These are phyloP conservation scores for Mycosphaerella sp. DNA, from an alignment of 2,329 filamentous ascomycete genomes.

Conservation along the genomic window DNA sequence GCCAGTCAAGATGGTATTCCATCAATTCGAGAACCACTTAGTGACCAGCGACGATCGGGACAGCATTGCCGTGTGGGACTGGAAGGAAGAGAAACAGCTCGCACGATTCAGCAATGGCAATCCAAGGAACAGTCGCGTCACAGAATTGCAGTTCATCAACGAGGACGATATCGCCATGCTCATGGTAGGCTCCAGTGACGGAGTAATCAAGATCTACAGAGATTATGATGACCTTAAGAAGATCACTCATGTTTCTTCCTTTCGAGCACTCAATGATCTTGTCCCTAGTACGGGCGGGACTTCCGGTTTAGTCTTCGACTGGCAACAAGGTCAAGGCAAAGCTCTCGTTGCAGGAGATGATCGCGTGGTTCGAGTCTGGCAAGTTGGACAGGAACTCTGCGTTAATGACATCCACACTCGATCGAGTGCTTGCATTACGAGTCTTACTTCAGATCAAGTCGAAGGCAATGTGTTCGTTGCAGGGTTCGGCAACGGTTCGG, in stretches of 20 bases:
- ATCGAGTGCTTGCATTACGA: conserved; percentile 92
- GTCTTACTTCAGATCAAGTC: conserved; percentile 93
- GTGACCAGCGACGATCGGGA: conserved; percentile 91
- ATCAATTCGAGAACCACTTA: conserved; percentile 95
- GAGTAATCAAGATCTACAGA: conserved; percentile 86
- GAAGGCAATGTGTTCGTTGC: conserved; percentile 94
- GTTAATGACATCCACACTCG: conserved; percentile 88
- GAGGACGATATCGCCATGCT: conserved; percentile 94
- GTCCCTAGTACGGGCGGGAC: conserved; percentile 83
- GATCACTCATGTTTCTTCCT: conserved; percentile 81
- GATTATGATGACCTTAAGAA: conserved; percentile 75
- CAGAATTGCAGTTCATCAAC: conserved; percentile 94
- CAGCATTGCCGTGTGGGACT: conserved; percentile 85
- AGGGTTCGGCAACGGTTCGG: conserved; percentile 90
- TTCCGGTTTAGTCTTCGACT: conserved; percentile 94
- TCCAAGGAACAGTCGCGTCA: conserved; percentile 82
- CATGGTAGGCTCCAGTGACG: conserved; percentile 92
- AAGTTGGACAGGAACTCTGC: conserved; percentile 87
- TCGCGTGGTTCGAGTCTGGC: conserved; percentile 93
- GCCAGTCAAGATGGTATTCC: conserved; percentile 88
- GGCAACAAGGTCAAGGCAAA: conserved; percentile 95
- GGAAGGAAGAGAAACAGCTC: conserved; percentile 67
- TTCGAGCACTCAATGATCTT: conserved; percentile 87
- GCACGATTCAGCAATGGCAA: conserved; percentile 93
- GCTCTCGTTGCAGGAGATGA: conserved; percentile 95